Base-by-base conservation (phyloP, 2,329 filamentous ascomycete genomes). In the Scedosporium apiospermum region DNA sequence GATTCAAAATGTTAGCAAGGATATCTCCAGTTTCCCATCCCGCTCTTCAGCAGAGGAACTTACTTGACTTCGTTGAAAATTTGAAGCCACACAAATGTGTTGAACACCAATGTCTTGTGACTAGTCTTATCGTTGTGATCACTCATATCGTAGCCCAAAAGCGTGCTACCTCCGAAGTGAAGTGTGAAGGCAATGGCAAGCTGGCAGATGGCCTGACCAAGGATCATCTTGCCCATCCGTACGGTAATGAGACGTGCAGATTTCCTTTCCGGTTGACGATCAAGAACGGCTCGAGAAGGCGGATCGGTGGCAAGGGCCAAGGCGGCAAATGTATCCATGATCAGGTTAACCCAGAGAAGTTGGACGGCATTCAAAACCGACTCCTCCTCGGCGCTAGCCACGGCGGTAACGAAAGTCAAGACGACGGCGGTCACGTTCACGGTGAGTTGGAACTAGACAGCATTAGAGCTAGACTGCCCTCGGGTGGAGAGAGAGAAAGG, bases 31-130 rank as follows among this genome's bases (percentile, higher is more conserved):
- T 30, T 16, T 6, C 18, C 18, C 12, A 30, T 34, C 14, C 16
- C 9, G 7, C 14, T 12, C 3, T n/a, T 26, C 16, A 9, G 4
- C 6, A 1, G 27, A 30, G 27, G 5, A 34, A 61, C 60, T 61
- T 57, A 61, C 60, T 93, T 93, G 75, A 90, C 82, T 68, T 88
- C 82, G 73, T 93, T 93, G 79, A 95, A 93, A 65, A 89, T 87
- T 68, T 89, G 86, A 79, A 89, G 84, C 85, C 86, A 89, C 2
- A 89, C 86, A 67, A 87, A 89, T 0, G 82, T 85, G 72, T 89
- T 89, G 76, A 89, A 89, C 57, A 89, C 81, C 63, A 88, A 77
- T 0, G 85, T 87, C 65, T 83, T 77, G 66, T 82, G 70, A 18
- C 60, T 61, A 7, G 14, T 49, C 14, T 41, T 21, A 30, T 61